Evolutionary conservation across 768 basidiomycete genomes (phyloP), one percentile per base, ranked within the genome.

Genomic region (Arthromyces matolae): DNA sequence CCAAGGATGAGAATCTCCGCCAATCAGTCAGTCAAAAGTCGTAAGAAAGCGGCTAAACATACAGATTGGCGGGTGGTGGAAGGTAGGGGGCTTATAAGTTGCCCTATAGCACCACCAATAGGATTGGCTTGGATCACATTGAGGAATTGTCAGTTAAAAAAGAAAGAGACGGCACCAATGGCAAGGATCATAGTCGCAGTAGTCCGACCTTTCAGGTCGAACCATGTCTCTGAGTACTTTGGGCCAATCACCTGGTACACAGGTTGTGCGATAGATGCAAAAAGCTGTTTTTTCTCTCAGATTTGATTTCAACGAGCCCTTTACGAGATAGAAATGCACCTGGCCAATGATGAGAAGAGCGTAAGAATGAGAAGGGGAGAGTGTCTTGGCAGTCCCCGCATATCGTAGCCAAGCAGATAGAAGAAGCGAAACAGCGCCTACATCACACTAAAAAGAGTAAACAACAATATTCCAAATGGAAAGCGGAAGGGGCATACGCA

Each of bases 141-240:
- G 10, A 49, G 35, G n/a, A 33, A n/a, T 13, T 18, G n/a, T 13
- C n/a, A 28, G 33, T 31, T 13, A 18, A 19, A 28, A 24, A n/a
- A 47, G 1, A 14, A 40, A 24, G 27, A 27, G 32, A n/a, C n/a
- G n/a, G 36, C 46, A 78, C 80, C 69, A 35, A 81, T 77, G 6
- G 77, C 73, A 24, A 79, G 57, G 16, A 78, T 59, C 78, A 79
- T 81, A 1, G 77, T 93, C 10, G 87, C 87, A 0, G 89, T 91
- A 2, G 86, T 90, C 33, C 90, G 75, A 12, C 84, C 81, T 49
- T 77, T 71, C 38, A 90, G 65, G 51, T 86, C 81, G 57, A 93
- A 93, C 90, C 90, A 93, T 25, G 68, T 78, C 60, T 93, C 86
- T 0, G 89, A 90, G 64, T 85, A 93, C 43, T 79, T 83, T 1